phyloP scores from a whole-genome alignment of 768 basidiomycete species.

The Dentipellis sp. region DNA sequence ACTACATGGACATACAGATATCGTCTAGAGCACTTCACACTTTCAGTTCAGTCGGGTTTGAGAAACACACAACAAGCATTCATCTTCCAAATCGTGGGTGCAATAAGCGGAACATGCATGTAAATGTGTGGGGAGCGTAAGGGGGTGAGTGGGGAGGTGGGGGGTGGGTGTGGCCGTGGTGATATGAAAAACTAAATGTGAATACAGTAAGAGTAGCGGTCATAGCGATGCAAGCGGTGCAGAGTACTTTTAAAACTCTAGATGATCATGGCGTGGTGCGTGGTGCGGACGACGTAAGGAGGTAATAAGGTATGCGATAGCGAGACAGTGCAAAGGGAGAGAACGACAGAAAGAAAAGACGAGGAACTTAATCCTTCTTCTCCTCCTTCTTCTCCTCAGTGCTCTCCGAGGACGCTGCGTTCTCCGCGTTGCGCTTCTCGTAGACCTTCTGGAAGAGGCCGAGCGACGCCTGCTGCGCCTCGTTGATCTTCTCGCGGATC shows the following conservation, averaged over 20 bases:
- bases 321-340: not conserved
- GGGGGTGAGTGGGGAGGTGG: not conserved
- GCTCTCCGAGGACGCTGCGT: conserved; percentile 26
- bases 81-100: not conserved
- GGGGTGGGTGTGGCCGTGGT: not conserved
- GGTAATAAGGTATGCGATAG: not conserved
- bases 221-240: not conserved
- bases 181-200: not conserved
- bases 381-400: conserved; percentile 41
- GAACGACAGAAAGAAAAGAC: not conserved
- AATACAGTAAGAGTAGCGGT: not conserved
- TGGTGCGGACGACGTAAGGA: not conserved
- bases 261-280: conserved; percentile 4
- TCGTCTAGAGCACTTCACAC: no score
- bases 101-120: not conserved
- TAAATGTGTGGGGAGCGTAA: not conserved
- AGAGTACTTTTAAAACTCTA: conserved; percentile 9
- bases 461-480: conserved; percentile 91
- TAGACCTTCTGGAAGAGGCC: conserved; percentile 98
- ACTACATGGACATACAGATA: no score
- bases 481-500: conserved; percentile 88
- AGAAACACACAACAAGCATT: no score
- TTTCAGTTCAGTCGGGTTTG: no score
- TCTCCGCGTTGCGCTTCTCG: conserved; percentile 77
- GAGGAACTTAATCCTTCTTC: conserved; percentile 69